Evolutionary conservation across 2,329 filamentous ascomycete species (phyloP), one percentile per base, ranked within the genome.

Genomic region (Metarhizium humberi): DNA sequence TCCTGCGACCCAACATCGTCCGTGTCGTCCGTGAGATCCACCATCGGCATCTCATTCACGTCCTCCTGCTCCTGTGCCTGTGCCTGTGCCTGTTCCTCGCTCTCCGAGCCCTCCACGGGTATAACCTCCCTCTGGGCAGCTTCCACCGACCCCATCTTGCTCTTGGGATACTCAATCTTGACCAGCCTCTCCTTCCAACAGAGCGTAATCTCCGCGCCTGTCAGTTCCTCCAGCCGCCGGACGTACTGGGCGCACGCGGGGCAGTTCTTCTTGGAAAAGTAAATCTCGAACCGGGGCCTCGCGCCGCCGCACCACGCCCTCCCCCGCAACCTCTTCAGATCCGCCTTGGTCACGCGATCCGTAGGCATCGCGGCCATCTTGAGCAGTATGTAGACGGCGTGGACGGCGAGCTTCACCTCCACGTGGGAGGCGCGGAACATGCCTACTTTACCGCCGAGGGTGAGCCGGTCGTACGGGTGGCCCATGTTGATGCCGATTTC

Each of bases 351-450:
- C 6, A 71, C 48, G 2, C 56, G 48, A 14, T 62, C 52, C 50
- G 64, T 56, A 56, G 1, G 64, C 58, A 70, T 63, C 14, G 48
- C 53, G 46, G 68, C 69, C 2, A 53, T 54, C 1, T 54, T 52
- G 0, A 74, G 60, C 0, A 73, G 57, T 0, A 64, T 52, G 7
- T 64, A 65, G 0, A 73, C 51, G 0, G 66, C 67, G 20, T 71
- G 66, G 0, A 67, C 62, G 0, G 72, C 69, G 0, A 75, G 65
- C 55, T 75, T 75, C 16, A 71, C 69, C 56, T 75, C 73, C 1
- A 71, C 68, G 25, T 75, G 73, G 0, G 68, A 64, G 0, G 67
- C 69, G 1, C 63, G 61, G 46, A 69, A 70, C 13, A 67, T 57
- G 4, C 70, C 68, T 8, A 40, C 43, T 0, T 48, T 48, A 1